Evolutionary conservation across 495 filamentous ascomycete species (phyloP), one percentile per base, ranked within the genome.

Genomic region (Penicillium maclennaniae): DNA sequence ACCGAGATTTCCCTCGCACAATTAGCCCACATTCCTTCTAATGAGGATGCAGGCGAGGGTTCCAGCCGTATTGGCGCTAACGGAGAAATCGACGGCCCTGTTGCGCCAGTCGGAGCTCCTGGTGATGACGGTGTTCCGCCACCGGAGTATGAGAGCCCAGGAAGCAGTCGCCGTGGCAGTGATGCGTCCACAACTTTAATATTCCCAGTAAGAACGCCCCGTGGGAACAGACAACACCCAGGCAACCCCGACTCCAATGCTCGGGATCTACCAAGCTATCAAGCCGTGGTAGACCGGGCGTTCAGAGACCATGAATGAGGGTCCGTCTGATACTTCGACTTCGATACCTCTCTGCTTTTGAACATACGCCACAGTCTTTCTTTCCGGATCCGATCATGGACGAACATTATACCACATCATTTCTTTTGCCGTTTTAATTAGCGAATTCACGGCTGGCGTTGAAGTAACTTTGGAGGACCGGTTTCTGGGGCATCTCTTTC

Each of bases 1-100:
- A 97, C 92, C 23, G 93, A 98, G 63, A 98, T 98, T 52, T 96
- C 91, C 5, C 83, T 98, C 23, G 91, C 93, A 9, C 81, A 82
- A 60, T 70, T 87, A 31, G 80, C 85, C 31, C 89, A 87, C 45
- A 81, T 88, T 25, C 80, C 84, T 43, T 83, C 87, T 3, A 76
- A 88, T 43, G 88, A 91, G 52, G 85, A 88, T 63, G 72, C 75
- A 19, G 91, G 87, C n/a, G 90, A 93, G 68, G 82, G 83, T 4
- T 82, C 82, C 20, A 92, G 86, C 58, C 69, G 73, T n/a, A 74
- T 77, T 51, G 75, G 69, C 44, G 65, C 60, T 31, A 59, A 60
- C 6, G 66, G 65, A 14, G 61, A 63, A 6, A 59, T 69, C 12
- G 9, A 21, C 26, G 41, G 36, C 16, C n/a, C 23, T 21, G 28